Evolutionary conservation across 257 asterid species (phyloP).

Genomic region (Verbena officinalis): DNA sequence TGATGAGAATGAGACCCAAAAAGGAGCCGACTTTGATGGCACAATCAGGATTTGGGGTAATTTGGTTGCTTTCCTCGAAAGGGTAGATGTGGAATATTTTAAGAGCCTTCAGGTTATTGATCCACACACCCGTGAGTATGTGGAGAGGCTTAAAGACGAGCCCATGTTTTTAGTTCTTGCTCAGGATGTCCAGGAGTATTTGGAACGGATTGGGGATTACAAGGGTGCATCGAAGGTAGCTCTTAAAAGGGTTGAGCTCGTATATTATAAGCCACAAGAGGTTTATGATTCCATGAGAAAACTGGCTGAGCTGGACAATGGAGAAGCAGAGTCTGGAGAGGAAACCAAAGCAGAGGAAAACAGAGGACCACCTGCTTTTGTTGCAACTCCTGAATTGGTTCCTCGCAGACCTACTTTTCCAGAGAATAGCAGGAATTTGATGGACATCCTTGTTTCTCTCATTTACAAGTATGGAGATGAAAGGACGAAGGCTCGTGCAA

Average conservation of each 20-base stretch:
- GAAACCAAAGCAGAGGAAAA: conserved; percentile 62
- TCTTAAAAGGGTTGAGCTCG: conserved; percentile 86
- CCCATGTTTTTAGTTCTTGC: conserved; percentile 83
- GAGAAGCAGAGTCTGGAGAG: conserved; percentile 58
- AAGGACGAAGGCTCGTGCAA: conserved; percentile 95
- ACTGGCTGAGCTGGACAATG: conserved; percentile 66
- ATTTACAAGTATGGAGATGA: conserved; percentile 89
- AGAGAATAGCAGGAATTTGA: conserved; percentile 77
- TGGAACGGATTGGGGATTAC: conserved; percentile 60
- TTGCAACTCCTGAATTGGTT: conserved; percentile 77
- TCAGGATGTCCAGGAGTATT: conserved; percentile 83
- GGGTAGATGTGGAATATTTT: conserved; percentile 83
- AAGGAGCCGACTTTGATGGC: conserved; percentile 71
- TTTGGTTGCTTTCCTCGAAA: conserved; percentile 87
- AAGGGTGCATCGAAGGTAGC: conserved; percentile 97
- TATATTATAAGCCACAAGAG: conserved; percentile 93
- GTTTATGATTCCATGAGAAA: conserved; percentile 96
- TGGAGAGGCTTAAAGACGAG: conserved; percentile 91
- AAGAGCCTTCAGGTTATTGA: conserved; percentile 96
- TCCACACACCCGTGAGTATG: conserved; percentile 94
- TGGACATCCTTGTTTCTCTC: conserved; percentile 81
- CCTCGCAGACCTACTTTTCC: conserved; percentile 86
- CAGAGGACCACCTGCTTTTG: conserved; percentile 68
- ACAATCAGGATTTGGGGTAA: conserved; percentile 93
- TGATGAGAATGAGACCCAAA: conserved; percentile 92